Evolutionary conservation across 2,329 filamentous ascomycete species (phyloP), one percentile per base, ranked within the genome.

Genomic region (Calonectria hongkongensis): DNA sequence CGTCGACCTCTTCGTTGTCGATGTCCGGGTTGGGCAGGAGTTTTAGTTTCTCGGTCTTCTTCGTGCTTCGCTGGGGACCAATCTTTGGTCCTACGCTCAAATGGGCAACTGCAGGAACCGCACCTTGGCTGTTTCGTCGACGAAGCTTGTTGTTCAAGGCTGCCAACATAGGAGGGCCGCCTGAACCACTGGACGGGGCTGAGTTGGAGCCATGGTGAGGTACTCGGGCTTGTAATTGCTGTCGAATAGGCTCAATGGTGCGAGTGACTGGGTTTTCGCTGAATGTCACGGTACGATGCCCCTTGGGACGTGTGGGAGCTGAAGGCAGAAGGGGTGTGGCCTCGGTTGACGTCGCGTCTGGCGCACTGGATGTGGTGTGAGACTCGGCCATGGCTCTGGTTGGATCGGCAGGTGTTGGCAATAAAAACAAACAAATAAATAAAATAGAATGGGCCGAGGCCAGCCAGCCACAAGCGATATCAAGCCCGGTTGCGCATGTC

Each of bases 11-110:
- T 51, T 96, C 94, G 30, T 94, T 94, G 43, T 91, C 94, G 54
- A 95, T 89, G 72, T 97, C 94, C 0, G 96, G 95, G 81, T 97
- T 97, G 0, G 97, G 97, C 18, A 99, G 87, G n/a, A 99, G 90
- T 86, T 99, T 99, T 73, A 99, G 89, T 86, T 99, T 99, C 87
- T 98, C 95, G 2, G 95, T 95, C 76, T 94, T 98, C 84, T 98
- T 97, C 28, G 96, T 98, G 70, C 95, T 98, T 83, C 97, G 89
- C 83, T 99, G 97, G 0, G 97, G 96, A 2, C 97, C 97, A 71
- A 98, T 95, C 85, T 98, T 98, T 66, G 90, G 85, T 2, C 80
- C 84, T 33, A 81, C 77, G 15, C 84, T 80, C 9, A 85, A 81
- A 43, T 85, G 79, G 30, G 81, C 78, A 45, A 83, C 77, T 43